phyloP scores from a whole-genome alignment of 805 yeast genomes.

The Lachancea sp. region DNA sequence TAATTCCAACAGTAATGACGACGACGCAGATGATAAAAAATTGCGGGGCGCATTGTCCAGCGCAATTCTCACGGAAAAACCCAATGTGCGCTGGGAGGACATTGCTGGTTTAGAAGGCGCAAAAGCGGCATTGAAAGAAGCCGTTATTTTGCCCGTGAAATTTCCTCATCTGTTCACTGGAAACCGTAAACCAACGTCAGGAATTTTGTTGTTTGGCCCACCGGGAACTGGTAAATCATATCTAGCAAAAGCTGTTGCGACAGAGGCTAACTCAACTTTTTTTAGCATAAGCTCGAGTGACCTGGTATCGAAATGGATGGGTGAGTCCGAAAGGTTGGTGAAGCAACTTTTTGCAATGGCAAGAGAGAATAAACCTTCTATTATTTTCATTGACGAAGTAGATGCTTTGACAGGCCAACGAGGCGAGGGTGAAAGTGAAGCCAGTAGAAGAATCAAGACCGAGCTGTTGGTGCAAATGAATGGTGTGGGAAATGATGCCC shows the following conservation, averaged over 20 bases:
- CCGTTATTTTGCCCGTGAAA: constrained; percentile 91
- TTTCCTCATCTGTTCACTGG: constrained; percentile 95
- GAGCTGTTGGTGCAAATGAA: constrained; percentile 97
- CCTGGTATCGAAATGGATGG: constrained; percentile 98
- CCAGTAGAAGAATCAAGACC: constrained; percentile 91
- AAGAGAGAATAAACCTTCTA: constrained; percentile 89
- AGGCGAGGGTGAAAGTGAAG: constrained; percentile 97
- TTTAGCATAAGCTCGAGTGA: constrained; percentile 96
- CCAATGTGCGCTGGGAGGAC: constrained; percentile 90
- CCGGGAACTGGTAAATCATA: constrained; percentile 99
- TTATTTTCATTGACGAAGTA: constrained; percentile 95
- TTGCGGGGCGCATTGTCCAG: constrained; percentile 86
- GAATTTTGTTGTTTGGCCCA: constrained; percentile 82
- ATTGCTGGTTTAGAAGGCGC: constrained; percentile 95
- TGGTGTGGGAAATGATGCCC: constrained; percentile 94
- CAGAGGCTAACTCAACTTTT: constrained; percentile 95
- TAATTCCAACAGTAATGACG: constrained; percentile 53
- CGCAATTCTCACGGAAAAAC: constrained; percentile 85
- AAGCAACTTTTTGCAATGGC: constrained; percentile 95
- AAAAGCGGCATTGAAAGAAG: constrained; percentile 93
- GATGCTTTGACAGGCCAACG: constrained; percentile 97
- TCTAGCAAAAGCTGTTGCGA: constrained; percentile 96
- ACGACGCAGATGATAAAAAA: constrained; percentile 79
- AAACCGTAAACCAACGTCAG: constrained; percentile 86
- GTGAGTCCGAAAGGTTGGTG: constrained; percentile 93